Evolutionary conservation across 192 early-diverging fungal species (phyloP), one percentile per base, ranked within the genome.

Genomic region (Podila minutissima): DNA sequence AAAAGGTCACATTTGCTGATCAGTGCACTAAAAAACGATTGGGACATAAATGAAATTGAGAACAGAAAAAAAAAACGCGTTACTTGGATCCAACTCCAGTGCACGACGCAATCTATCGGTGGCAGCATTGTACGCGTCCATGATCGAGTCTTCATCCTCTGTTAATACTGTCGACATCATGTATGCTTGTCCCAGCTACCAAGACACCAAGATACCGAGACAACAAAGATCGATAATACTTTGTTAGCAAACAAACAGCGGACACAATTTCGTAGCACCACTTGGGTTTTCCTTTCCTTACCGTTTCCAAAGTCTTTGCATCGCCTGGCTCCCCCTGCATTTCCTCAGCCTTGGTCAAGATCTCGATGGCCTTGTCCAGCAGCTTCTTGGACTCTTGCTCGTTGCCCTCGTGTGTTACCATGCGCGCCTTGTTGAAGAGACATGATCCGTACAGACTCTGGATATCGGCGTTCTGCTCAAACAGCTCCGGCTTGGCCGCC

Each of bases 61-160:
- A 64, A 1, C 17, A 22, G 8, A 1, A 26, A 4, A 12, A 33
- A 3, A 55, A 37, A 46, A 15, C 41, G 12, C 15, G 41, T 62
- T 69, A 85, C 84, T 58, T 22, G 88, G 88, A 64, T 82, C 65
- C 50, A 88, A 37, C 50, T 83, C 53, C 59, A 84, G 82, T 1
- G 88, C 88, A 33, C 53, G 66, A 24, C 71, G 62, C 7, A 91
- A 85, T 33, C 83, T 82, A 20, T 84, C 82, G 9, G 76, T 78
- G 7, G 87, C 90, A 13, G 70, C 49, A 37, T 89, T 88, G 66
- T 83, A 88, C 4, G 86, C 83, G n/a, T 74, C 71, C 35, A 91
- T 82, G 11, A 83, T 83, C 50, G 70, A 48, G 20, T 91, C 88
- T 22, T 91, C 90, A 41, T 91, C 88, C 15, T 69, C 77, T 35